A percentile compares a stretch with the other conserved stretches of the same genome.
Conservation (phyloP, 83 land plant genomes). For the Larix sibirica region DNA sequence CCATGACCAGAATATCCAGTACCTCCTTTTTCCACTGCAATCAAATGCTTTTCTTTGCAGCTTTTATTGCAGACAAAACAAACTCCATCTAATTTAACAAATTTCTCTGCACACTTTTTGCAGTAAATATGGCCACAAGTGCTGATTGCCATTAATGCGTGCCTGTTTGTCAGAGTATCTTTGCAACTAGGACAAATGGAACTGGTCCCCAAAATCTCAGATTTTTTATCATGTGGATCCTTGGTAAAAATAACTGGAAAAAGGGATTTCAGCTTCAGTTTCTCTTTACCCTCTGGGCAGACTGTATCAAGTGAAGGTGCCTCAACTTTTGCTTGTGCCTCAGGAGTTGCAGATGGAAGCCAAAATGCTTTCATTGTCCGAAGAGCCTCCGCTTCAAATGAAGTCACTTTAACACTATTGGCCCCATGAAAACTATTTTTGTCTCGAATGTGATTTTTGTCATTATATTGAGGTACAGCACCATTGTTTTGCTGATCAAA, state of each 20-base stretch:
- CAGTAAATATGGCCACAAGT: constrained; percentile 95
- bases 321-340: constrained; percentile 74
- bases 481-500: constrained; percentile 98
- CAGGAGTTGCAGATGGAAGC: constrained; percentile 98
- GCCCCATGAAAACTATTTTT: constrained; percentile 95
- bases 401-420: constrained; percentile 91
- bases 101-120: constrained; percentile 91
- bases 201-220: constrained; percentile 33
- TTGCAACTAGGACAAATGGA: constrained; percentile 96
- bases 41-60: constrained; percentile 81
- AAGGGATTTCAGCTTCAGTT: constrained; percentile 81
- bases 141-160: constrained; percentile 71
- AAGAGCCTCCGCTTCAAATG: constrained; percentile 96
- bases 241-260: constrained; percentile 79
- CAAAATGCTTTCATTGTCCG: constrained; percentile 99
- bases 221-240: constrained; percentile 41
- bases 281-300: constrained; percentile 98
- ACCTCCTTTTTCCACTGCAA: constrained; percentile 85
- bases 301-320: constrained; percentile 74
- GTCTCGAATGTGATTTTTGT: constrained; percentile 36
- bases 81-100: constrained; percentile 67
- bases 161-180: constrained; percentile 81
- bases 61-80: constrained; percentile 75
- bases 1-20: constrained; percentile 95
- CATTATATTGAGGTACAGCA: constrained; percentile 85